Base-by-base conservation (phyloP, 495 filamentous ascomycete species). In the Penicillium daleae region DNA sequence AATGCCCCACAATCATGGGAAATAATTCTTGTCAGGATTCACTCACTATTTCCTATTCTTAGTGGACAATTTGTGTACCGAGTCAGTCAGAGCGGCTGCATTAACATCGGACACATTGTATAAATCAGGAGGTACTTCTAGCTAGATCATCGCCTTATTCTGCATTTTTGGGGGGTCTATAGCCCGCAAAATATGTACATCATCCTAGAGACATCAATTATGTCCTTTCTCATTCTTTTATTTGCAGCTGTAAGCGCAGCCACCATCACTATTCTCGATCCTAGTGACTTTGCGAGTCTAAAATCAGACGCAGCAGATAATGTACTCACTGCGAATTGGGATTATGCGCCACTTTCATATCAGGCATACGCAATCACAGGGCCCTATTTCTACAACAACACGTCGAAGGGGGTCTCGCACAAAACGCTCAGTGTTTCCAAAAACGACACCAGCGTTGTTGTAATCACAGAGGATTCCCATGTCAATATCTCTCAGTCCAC, bases 361-460 rank as follows among this genome's bases (percentile, higher is more conserved):
- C 58, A 60, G 31, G 33, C 37, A 17, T 52, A 52, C 29, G 21
- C 35, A 6, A 53, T 60, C 26, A 60, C 56, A 4, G 62, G 62
- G 6, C 55, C 55, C 15, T 37, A 27, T 26, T 15, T 39, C 51
- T 57, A 58, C 40, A 50, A 27, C 13, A 54, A 63, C 33, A 62
- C 35, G 19, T 35, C 57, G 7, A 31, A 26, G 13, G 54, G 46
- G 0, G 13, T 74, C 24, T 40, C 65, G 21, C 62, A 64, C 27
- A 35, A 40, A 19, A 60, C 62, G 9, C 32, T 64, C 9, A 55
- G 39, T 6, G 62, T 64, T 17, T 32, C 51, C 33, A 17, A 26
- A 33, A 64, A 60, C 15, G 62, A 64, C 39, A 64, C 62, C 39
- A 64, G 62, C 51, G 62, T 64, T 15, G 19, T 64, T 21, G 62